These are phyloP conservation scores for Fonsecaea pugnacius DNA, from an alignment of 2,329 filamentous ascomycete genomes.

Conservation along the genomic window DNA sequence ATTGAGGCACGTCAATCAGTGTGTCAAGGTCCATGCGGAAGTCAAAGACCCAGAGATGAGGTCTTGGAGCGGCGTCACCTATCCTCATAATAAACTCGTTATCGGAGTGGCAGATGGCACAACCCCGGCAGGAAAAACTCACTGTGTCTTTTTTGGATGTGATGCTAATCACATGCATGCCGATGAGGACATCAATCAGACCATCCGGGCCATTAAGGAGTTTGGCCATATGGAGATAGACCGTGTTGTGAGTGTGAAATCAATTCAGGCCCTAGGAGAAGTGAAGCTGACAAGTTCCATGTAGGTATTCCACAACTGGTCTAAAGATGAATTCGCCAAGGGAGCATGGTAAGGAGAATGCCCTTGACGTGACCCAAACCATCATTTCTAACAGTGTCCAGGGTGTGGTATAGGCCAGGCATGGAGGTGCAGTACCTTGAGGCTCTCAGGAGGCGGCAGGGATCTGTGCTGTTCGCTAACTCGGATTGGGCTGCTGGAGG, in stretches of 20 bases:
- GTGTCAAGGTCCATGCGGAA: conserved; percentile 55
- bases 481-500: conserved; percentile 55
- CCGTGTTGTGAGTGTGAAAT: conserved; percentile 31
- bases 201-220: conserved; percentile 42
- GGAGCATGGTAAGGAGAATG: conserved; percentile 45
- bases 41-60: conserved; percentile 48
- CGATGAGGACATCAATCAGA: conserved; percentile 47
- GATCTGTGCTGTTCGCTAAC: conserved; percentile 53
- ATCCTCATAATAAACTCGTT: conserved; percentile 50
- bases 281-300: background rate
- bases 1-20: conserved; percentile 53
- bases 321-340: conserved; percentile 53
- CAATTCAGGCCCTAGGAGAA: no score
- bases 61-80: conserved; percentile 51
- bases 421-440: conserved; percentile 47
- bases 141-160: conserved; percentile 54
- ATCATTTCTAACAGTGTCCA: conserved; percentile 7
- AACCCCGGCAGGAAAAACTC: conserved; percentile 53
- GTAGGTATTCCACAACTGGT: conserved; percentile 56
- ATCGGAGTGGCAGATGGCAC: conserved; percentile 54
- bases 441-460: conserved; percentile 49
- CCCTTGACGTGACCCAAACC: background rate
- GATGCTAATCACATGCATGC: conserved; percentile 51
- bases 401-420: conserved; percentile 47
- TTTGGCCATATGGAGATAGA: conserved; percentile 42